Percentiles rank a stretch among this genome's conserved stretches.
Evolutionary conservation across 345 rosid species (phyloP).

Genomic region (Raphanus sativus): DNA sequence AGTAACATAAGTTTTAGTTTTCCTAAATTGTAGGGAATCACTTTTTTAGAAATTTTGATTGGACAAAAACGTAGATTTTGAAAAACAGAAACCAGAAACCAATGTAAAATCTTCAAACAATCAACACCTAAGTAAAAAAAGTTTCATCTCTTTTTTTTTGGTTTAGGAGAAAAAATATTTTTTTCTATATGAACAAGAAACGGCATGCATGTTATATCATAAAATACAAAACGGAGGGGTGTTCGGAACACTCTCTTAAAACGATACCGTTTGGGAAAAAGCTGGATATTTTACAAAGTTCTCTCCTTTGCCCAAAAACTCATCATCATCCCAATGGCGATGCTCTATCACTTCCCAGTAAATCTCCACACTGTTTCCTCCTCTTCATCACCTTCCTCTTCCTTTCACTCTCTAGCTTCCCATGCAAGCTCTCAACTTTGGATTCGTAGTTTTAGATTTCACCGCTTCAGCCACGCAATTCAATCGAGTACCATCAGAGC

Average conservation of each 20-base stretch:
- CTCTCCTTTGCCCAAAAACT: background rate
- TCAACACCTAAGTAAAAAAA: too few relatives aligned
- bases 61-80: too few relatives aligned
- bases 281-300: conserved; percentile 13
- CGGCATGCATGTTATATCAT: conserved; percentile 2
- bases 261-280: background rate
- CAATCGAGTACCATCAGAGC: conserved; percentile 28
- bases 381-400: conserved; percentile 18
- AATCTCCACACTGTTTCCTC: conserved; percentile 28
- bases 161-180: too few relatives aligned
- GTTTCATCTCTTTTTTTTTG: too few relatives aligned
- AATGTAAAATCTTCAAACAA: too few relatives aligned
- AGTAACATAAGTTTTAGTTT: too few relatives aligned
- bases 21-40: too few relatives aligned
- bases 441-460: conserved; percentile 28
- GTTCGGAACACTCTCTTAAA: background rate
- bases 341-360: conserved; percentile 41
- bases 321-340: conserved; percentile 45
- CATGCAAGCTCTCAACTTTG: background rate
- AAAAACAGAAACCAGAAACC: too few relatives aligned
- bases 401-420: conserved; percentile 13
- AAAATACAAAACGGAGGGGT: background rate
- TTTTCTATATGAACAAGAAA: background rate
- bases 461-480: conserved; percentile 34
- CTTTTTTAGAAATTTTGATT: too few relatives aligned